Percentiles rank a stretch among this genome's conserved stretches.
Evolutionary conservation across 805 yeast species (phyloP).

Genomic region (Cyberlindnera sargentensis): DNA sequence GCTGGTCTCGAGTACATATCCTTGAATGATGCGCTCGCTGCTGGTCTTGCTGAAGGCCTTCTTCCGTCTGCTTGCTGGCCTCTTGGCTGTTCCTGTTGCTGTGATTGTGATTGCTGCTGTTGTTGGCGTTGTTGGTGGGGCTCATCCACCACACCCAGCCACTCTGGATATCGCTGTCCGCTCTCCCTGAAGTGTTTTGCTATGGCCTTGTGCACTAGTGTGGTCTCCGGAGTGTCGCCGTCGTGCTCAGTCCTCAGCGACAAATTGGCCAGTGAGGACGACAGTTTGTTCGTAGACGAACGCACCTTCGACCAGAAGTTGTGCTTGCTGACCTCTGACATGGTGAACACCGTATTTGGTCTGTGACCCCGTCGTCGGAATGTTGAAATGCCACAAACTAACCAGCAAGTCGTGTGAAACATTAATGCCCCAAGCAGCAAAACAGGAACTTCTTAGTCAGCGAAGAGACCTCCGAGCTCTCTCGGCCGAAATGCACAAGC

Average conservation of each 20-base stretch:
- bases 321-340: conserved; percentile 4
- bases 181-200: conserved; percentile 12
- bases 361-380: too few species aligned
- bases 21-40: conserved; percentile 13
- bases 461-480: too few species aligned
- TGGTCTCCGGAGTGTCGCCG: conserved; percentile 19
- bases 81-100: conserved; percentile 2
- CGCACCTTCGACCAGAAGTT: conserved; percentile 21
- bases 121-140: conserved; percentile 9
- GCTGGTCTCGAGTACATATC: conserved; percentile 12
- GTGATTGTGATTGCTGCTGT: conserved; percentile 3
- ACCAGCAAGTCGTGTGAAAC: too few species aligned
- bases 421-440: too few species aligned
- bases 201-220: conserved; percentile 22
- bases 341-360: too few species aligned
- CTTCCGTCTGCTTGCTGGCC: conserved; percentile 2
- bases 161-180: conserved; percentile 17
- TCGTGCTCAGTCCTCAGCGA: conserved; percentile 23
- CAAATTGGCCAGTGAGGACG: conserved; percentile 17
- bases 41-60: conserved; percentile 5
- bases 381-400: too few species aligned
- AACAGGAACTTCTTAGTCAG: too few species aligned
- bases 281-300: conserved; percentile 19
- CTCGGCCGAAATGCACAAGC: too few species aligned
- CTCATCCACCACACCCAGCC: conserved; percentile 20